Conservation (phyloP, 257 asterid species). For the Solanum sparsipilum region DNA sequence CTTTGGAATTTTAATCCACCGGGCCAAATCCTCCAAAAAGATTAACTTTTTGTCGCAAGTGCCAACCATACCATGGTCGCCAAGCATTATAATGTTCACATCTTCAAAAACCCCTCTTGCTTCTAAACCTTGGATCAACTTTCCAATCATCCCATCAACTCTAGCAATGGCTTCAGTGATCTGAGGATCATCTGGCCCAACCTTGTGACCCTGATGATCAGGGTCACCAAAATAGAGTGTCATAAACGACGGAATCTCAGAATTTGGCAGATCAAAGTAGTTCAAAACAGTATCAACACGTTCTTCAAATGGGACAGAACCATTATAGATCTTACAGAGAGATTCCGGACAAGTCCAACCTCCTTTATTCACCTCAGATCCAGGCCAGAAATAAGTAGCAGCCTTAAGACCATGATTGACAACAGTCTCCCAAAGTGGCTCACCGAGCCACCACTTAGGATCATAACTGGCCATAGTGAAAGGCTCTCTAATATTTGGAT, state of each 20-base stretch:
- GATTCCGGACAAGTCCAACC: slow-evolving; percentile 45
- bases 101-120: slow-evolving; percentile 52
- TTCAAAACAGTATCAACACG: slow-evolving; percentile 52
- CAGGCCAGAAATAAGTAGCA: slow-evolving; percentile 68
- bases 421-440: slow-evolving; percentile 70
- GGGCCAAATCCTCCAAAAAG: slow-evolving; percentile 42
- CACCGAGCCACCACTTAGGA: slow-evolving; percentile 72
- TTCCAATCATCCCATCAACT: slow-evolving; percentile 44
- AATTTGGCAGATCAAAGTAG: slow-evolving; percentile 46
- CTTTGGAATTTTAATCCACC: slow-evolving; percentile 40
- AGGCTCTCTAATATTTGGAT: slow-evolving; percentile 31
- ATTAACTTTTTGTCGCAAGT: slow-evolving; percentile 57
- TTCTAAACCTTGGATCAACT: slow-evolving; percentile 48
- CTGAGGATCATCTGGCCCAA: slow-evolving; percentile 56
- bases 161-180: slow-evolving; percentile 43
- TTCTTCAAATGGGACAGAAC: slow-evolving; percentile 56
- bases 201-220: slow-evolving; percentile 64
- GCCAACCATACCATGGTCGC: slow-evolving; percentile 80
- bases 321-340: slow-evolving; percentile 40
- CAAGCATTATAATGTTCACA: slow-evolving; percentile 43
- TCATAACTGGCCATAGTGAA: slow-evolving; percentile 55
- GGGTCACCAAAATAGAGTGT: slow-evolving; percentile 64
- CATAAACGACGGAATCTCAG: slow-evolving; percentile 52
- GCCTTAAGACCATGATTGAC: slow-evolving; percentile 55
- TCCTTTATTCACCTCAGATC: slow-evolving; percentile 64